These are phyloP conservation scores for Trichoderma sp. DNA, from an alignment of 2,329 filamentous ascomycete genomes.

Conservation along the genomic window DNA sequence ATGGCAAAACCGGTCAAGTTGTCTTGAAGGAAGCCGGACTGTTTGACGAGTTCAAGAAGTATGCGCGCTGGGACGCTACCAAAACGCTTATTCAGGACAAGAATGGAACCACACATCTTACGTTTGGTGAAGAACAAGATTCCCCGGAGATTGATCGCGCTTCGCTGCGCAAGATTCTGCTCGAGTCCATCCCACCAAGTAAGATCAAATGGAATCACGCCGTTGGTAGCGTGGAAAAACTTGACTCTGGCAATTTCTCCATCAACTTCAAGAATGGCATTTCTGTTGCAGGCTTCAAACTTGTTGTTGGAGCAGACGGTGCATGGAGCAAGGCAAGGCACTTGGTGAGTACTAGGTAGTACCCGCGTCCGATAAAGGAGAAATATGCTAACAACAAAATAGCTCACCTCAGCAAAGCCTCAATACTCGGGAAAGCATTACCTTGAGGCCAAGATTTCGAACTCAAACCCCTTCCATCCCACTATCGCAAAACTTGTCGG, in stretches of 20 bases:
- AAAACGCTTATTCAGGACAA: constrained; percentile 47
- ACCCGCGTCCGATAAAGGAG: neutral
- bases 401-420: constrained; percentile 25
- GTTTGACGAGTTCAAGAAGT: constrained; percentile 47
- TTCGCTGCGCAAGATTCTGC: constrained; percentile 39
- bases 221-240: neutral
- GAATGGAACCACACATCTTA: constrained; percentile 35
- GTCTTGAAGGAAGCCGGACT: constrained; percentile 51
- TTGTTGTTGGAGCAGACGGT: constrained; percentile 38
- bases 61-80: constrained; percentile 47
- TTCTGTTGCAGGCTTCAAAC: constrained; percentile 37
- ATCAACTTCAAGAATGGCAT: constrained; percentile 39
- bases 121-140: constrained; percentile 24
- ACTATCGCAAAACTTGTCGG: neutral
- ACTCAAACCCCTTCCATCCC: neutral
- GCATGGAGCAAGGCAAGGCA: constrained; percentile 38
- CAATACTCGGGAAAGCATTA: constrained; percentile 14
- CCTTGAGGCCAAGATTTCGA: neutral
- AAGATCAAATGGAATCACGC: constrained; percentile 41
- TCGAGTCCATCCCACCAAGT: constrained; percentile 40
- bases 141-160: constrained; percentile 43
- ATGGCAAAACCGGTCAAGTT: constrained; percentile 48
- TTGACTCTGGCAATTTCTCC: constrained; percentile 26
- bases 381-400: neutral
- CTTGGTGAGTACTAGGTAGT: constrained; percentile 8